A percentile compares a stretch with the other conserved stretches of the same genome.
phyloP scores from a whole-genome alignment of 805 yeast genomes.

The Cyberlindnera suaveolens region DNA sequence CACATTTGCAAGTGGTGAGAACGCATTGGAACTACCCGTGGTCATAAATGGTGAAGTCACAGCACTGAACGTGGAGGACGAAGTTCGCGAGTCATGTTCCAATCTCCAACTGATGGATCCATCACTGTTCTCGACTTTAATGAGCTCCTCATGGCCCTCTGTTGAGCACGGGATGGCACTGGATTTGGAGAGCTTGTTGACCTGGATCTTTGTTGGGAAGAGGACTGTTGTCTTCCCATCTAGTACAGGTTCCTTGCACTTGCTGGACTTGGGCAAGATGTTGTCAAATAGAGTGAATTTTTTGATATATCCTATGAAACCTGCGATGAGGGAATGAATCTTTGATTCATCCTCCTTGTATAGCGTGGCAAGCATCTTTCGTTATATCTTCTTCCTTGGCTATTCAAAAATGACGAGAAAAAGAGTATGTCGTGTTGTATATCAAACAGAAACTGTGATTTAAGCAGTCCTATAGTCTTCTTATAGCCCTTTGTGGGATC shows the following conservation, averaged over 20 bases:
- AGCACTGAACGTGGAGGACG: conserved; percentile 3
- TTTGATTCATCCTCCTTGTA: background rate
- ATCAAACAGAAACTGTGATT: no score
- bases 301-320: conserved; percentile 9
- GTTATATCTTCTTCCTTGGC: no score
- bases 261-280: conserved; percentile 8
- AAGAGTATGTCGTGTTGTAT: no score
- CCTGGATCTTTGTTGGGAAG: conserved; percentile 18
- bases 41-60: conserved; percentile 19
- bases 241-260: background rate
- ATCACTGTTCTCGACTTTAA: conserved; percentile 44
- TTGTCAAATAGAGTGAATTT: conserved; percentile 13
- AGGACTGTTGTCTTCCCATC: conserved; percentile 2
- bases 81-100: conserved; percentile 12
- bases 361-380: background rate
- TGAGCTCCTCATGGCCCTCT: conserved; percentile 38
- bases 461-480: no score
- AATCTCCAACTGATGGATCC: conserved; percentile 58
- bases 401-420: no score
- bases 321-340: background rate
- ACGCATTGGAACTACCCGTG: conserved; percentile 14
- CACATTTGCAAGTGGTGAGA: conserved; percentile 11
- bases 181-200: conserved; percentile 9
- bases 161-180: conserved; percentile 40
- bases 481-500: no score